A percentile compares a stretch with the other conserved stretches of the same genome.
phyloP scores from a whole-genome alignment of 2,329 filamentous ascomycete genomes.

The Fusarium brevicatenulatum region DNA sequence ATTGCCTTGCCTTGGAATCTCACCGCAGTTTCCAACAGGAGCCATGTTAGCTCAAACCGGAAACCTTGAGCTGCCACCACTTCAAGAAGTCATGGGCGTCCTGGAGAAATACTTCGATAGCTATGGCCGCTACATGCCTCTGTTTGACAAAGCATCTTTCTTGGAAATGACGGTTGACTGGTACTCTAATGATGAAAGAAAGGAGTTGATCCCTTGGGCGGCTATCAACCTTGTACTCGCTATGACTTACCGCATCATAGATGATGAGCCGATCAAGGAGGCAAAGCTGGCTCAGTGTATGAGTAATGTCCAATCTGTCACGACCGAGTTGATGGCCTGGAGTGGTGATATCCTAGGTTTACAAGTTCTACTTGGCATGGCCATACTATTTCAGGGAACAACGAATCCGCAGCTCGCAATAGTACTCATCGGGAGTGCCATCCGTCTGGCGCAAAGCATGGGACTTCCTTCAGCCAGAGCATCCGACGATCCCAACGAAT shows the following conservation, averaged over 20 bases:
- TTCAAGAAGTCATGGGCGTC: not conserved
- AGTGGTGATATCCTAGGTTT: not conserved
- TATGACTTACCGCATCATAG: not conserved
- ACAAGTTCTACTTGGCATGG: not conserved
- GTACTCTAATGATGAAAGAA: not conserved
- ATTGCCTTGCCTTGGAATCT: not conserved
- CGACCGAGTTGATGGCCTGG: not conserved
- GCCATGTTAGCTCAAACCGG: not conserved
- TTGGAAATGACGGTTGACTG: not conserved
- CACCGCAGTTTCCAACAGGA: not conserved
- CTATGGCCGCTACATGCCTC: not conserved
- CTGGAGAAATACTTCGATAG: not conserved
- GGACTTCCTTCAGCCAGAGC: not conserved
- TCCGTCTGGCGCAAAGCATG: not conserved
- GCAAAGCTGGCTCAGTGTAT: not conserved
- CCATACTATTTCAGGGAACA: not conserved
- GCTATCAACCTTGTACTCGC: not conserved
- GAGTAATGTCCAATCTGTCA: not conserved
- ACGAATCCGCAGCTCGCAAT: not conserved
- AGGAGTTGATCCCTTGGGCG: not conserved
- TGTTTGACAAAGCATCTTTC: not conserved
- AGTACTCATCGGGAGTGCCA: not conserved
- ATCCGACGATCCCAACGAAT: not conserved
- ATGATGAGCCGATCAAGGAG: not conserved
- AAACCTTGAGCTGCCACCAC: not conserved